Evolutionary conservation across 805 yeast genomes (phyloP).

Genomic region (Zygotorulaspora florentina): DNA sequence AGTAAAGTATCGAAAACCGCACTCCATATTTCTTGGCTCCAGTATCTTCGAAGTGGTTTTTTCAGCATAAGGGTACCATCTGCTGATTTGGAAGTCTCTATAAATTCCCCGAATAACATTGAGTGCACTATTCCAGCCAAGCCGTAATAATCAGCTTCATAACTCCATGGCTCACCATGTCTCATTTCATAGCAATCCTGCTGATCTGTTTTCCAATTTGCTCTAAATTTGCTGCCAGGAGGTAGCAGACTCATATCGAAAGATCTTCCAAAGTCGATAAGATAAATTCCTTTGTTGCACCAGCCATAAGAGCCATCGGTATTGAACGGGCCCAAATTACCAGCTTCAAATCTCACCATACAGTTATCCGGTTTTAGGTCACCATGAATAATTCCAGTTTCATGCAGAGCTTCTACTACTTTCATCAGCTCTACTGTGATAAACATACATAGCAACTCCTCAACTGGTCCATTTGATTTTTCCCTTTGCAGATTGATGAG

Average conservation of each 20-base stretch:
- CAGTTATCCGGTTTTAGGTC: constrained; percentile 85
- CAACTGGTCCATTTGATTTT: constrained; percentile 36
- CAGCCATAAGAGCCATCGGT: constrained; percentile 42
- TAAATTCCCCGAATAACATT: constrained; percentile 64
- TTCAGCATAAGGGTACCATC: constrained; percentile 37
- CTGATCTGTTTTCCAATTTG: constrained; percentile 57
- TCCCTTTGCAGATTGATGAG: constrained; percentile 50
- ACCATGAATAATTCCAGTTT: constrained; percentile 69
- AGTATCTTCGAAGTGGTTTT: constrained; percentile 59
- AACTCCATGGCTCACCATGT: constrained; percentile 60
- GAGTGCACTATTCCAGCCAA: constrained; percentile 70
- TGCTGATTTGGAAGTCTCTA: constrained; percentile 40
- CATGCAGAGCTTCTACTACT: constrained; percentile 58
- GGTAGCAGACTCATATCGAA: constrained; percentile 63
- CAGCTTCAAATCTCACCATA: constrained; percentile 54
- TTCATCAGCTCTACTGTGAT: constrained; percentile 61
- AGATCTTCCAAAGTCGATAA: constrained; percentile 81
- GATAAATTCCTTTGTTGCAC: constrained; percentile 49
- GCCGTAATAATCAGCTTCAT: constrained; percentile 80
- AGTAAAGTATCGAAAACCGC: constrained; percentile 59
- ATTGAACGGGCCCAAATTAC: constrained; percentile 29
- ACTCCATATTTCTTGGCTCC: constrained; percentile 72
- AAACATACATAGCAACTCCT: constrained; percentile 60
- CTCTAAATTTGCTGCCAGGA: constrained; percentile 47
- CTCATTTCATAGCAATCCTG: constrained; percentile 74